Conservation (phyloP, 1,139 yeast genomes). For the Taiozyma sp. region DNA sequence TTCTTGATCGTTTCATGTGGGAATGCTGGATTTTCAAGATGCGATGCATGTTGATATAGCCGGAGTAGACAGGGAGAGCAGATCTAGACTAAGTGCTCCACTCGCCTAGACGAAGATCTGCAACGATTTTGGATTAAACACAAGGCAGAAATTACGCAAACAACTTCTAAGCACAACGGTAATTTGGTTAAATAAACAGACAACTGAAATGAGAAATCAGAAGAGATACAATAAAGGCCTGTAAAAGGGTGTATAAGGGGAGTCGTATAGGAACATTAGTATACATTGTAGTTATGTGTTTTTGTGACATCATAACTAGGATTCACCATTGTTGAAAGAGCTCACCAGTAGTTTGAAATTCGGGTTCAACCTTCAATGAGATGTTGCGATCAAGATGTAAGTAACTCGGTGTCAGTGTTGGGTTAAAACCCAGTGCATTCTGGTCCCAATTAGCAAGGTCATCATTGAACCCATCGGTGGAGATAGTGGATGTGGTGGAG, state of each 20-base stretch:
- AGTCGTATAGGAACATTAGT: neutral
- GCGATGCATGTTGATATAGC: neutral
- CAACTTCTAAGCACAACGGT: neutral
- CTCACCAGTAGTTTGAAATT: constrained; percentile 9
- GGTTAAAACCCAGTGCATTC: constrained; percentile 1
- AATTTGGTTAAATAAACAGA: neutral
- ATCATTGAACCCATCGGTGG: constrained; percentile 15
- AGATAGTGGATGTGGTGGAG: constrained; percentile 5
- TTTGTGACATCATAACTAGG: neutral
- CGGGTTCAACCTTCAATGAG: constrained; percentile 4
- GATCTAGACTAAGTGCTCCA: neutral
- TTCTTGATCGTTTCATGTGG: neutral
- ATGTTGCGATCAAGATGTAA: constrained; percentile 11
- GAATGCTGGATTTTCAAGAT: neutral
- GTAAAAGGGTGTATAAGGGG: neutral
- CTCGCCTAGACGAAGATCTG: neutral
- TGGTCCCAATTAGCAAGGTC: constrained; percentile 19
- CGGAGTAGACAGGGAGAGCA: neutral
- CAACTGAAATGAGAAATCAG: neutral
- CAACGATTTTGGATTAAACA: neutral
- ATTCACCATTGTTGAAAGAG: constrained; percentile 18
- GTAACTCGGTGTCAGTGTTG: constrained; percentile 13
- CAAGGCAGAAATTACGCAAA: neutral
- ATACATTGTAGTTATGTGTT: neutral
- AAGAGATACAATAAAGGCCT: neutral